These are phyloP conservation scores for Ceratocystis alfenasii DNA, from an alignment of 2,329 filamentous ascomycete genomes.

Conservation along the genomic window DNA sequence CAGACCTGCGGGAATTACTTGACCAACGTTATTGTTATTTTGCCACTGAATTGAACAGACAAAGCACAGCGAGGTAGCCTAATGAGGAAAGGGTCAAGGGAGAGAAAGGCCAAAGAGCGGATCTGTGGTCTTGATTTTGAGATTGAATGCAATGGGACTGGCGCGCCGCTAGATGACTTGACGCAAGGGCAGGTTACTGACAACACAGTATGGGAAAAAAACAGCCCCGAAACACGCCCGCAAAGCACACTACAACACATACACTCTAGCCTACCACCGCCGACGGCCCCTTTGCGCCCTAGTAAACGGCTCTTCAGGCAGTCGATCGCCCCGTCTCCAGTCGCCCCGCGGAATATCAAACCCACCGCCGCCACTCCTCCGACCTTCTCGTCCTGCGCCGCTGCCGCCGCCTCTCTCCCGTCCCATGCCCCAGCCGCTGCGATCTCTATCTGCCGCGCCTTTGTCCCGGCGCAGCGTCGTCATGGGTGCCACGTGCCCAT, in stretches of 20 bases:
- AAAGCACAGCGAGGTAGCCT: background rate
- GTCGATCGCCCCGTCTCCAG: constrained; percentile 28
- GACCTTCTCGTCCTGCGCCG: constrained; percentile 23
- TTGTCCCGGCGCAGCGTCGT: constrained; percentile 37
- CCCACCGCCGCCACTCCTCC: constrained; percentile 25
- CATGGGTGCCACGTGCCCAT: constrained; percentile 61
- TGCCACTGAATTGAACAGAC: background rate
- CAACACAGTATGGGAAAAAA: background rate
- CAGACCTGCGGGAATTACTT: constrained; percentile 8
- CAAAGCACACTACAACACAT: background rate
- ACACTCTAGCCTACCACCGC: background rate
- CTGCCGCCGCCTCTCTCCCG: constrained; percentile 5
- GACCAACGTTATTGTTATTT: constrained; percentile 4
- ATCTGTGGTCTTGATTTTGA: background rate
- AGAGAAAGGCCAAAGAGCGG: background rate
- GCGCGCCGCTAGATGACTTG: too few relatives aligned
- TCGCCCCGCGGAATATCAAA: constrained; percentile 26
- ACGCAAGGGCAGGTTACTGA: too few relatives aligned
- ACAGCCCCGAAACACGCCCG: background rate
- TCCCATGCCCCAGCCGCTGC: background rate
- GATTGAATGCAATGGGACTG: too few relatives aligned
- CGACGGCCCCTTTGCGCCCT: background rate
- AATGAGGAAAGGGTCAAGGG: background rate
- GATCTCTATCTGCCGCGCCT: constrained; percentile 24
- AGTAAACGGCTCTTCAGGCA: background rate